Percentiles rank a stretch among this genome's conserved stretches.
Conservation (phyloP, 495 filamentous ascomycete genomes). For the Penicillium daleae region DNA sequence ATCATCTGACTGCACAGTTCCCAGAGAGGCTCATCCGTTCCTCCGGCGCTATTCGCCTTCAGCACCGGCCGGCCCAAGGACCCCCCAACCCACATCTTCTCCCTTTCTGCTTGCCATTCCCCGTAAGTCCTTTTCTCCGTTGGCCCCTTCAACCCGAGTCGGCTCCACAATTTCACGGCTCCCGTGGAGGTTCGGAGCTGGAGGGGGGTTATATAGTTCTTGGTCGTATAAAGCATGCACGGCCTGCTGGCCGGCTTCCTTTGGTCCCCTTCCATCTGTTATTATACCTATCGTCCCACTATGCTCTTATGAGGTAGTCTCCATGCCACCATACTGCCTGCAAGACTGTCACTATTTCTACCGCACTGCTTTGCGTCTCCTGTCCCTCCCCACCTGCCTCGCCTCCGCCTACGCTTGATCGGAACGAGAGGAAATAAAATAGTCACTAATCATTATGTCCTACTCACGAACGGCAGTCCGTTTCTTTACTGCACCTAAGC, state of each 20-base stretch:
- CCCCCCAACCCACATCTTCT: slow-evolving; percentile 17
- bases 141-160: slow-evolving; percentile 30
- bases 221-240: neutral
- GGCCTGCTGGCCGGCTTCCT: neutral
- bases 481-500: slow-evolving; percentile 67
- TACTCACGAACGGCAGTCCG: slow-evolving; percentile 50
- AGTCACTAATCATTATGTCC: slow-evolving; percentile 51
- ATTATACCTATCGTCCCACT: neutral
- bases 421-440: slow-evolving; percentile 14
- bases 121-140: slow-evolving; percentile 29
- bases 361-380: slow-evolving; percentile 79
- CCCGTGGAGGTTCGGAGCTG: neutral
- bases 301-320: slow-evolving; percentile 33
- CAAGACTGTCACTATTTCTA: slow-evolving; percentile 95
- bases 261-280: neutral
- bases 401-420: slow-evolving; percentile 72
- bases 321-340: slow-evolving; percentile 79
- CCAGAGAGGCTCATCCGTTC: slow-evolving; percentile 42
- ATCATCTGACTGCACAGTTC: slow-evolving; percentile 26
- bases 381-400: slow-evolving; percentile 76
- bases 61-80: slow-evolving; percentile 19
- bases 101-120: slow-evolving; percentile 20
- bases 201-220: slow-evolving; percentile 15
- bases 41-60: slow-evolving; percentile 37
- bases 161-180: slow-evolving; percentile 15